Percentiles rank a stretch among this genome's conserved stretches.
phyloP scores from a whole-genome alignment of 2,329 filamentous ascomycete species.

The Xylaria sp. region DNA sequence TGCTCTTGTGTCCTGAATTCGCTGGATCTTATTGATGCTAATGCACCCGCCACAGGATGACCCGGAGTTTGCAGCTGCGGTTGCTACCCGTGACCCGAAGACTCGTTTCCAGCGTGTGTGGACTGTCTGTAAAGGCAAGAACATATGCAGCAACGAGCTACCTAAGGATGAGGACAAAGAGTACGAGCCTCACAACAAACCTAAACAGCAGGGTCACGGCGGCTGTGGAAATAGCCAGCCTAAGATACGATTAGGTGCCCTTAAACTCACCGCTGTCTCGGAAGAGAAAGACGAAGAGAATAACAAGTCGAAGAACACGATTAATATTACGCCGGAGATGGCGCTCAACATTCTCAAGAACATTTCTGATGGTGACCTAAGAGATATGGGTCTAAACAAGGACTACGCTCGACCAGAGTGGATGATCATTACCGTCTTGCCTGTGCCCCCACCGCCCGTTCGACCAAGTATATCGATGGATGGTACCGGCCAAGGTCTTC shows the following conservation, averaged over 20 bases:
- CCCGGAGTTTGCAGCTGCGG: slow-evolving; percentile 82
- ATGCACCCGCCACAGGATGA: slow-evolving; percentile 74
- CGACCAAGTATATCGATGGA: slow-evolving; percentile 98
- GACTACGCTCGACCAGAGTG: slow-evolving; percentile 97
- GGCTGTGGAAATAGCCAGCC: slow-evolving; percentile 95
- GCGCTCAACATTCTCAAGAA: slow-evolving; percentile 87
- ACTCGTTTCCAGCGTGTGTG: slow-evolving; percentile 92
- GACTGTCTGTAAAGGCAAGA: slow-evolving; percentile 89
- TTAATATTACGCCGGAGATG: slow-evolving; percentile 82
- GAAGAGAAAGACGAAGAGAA: slow-evolving; percentile 84
- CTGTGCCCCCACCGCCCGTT: slow-evolving; percentile 94
- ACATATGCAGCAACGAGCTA: slow-evolving; percentile 83
- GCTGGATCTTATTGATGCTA: slow-evolving; percentile 67
- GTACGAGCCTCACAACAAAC: slow-evolving; percentile 68
- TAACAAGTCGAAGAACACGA: slow-evolving; percentile 78
- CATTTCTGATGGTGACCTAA: slow-evolving; percentile 82
- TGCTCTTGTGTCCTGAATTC: slow-evolving; percentile 64
- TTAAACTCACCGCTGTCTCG: slow-evolving; percentile 81
- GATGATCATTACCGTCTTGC: slow-evolving; percentile 96
- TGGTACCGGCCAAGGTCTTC: slow-evolving; percentile 88
- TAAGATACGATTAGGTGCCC: slow-evolving; percentile 84
- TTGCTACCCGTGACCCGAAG: slow-evolving; percentile 90
- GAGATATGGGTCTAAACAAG: slow-evolving; percentile 88
- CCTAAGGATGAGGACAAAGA: slow-evolving; percentile 75
- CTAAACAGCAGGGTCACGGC: slow-evolving; percentile 73